Base-by-base conservation (phyloP, 1,139 yeast genomes). In the Saccharomycopsis hybrid region DNA sequence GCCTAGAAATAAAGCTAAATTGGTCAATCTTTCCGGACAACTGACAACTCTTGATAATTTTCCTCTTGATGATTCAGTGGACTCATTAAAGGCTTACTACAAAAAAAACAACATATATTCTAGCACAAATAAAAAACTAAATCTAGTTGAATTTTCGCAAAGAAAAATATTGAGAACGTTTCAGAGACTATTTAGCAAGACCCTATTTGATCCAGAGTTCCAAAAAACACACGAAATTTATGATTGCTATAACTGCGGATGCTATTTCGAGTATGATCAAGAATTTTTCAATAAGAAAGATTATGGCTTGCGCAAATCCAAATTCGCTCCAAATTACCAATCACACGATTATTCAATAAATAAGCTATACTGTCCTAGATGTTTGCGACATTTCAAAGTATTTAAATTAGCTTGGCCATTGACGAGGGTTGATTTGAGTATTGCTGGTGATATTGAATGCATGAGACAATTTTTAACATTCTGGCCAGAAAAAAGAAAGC, bases 211-310 rank as follows among this genome's bases (percentile, higher is more conserved):
- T 3, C 29, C 43, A 1, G 54, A 48, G 3, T 48, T 52, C 24
- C 49, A 49, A n/a, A 30, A 28, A 2, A 13, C 18, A 11, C 49
- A 43, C 18, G 13, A 29, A 5, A 48, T 59, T 3, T 60, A 55
- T 46, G 64, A 62, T 45, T 62, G 65, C 46, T 42, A 54, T 13
- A 55, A 60, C 42, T 62, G 65, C 54, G 65, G 64, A 1, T 50
- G 55, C 24, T 61, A 61, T 46, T 61, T 60, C 43, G 49, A 48
- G 18, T 47, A 29, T 32, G 40, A 43, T 30, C 24, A 28, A 13
- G 30, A 47, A 30, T 28, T 8, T 3, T 47, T 43, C n/a, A 28
- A 45, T 2, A 24, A 30, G 9, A 39, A 32, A 32, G 27, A 39
- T 25, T 51, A 51, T 30, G 29, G 36, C 11, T 8, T 51, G 2